A percentile compares a stretch with the other conserved stretches of the same genome.
phyloP scores from a whole-genome alignment of 2,329 filamentous ascomycete species.

The Stromatinia cepivora region DNA sequence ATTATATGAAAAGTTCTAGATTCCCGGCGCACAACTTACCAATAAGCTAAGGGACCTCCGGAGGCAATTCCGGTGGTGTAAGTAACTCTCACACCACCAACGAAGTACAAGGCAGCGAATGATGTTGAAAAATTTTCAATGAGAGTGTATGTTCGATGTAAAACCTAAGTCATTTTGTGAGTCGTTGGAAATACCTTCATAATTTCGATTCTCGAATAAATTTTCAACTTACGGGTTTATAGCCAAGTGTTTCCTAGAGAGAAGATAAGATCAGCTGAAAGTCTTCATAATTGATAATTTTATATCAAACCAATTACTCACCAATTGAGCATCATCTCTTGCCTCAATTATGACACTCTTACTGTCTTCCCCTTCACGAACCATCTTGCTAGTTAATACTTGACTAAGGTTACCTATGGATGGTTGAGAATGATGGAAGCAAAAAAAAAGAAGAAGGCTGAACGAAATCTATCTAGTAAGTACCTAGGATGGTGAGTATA shows the following conservation, averaged over 20 bases:
- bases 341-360: slow-evolving; percentile 20
- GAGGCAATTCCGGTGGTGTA: slow-evolving; percentile 63
- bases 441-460: neutral
- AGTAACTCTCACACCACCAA: slow-evolving; percentile 59
- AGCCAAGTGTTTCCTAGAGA: slow-evolving; percentile 50
- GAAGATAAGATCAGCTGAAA: slow-evolving; percentile 24
- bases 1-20: slow-evolving; percentile 14
- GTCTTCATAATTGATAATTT: neutral
- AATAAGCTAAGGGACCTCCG: slow-evolving; percentile 61
- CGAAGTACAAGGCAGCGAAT: slow-evolving; percentile 61
- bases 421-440: neutral
- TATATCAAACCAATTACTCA: neutral
- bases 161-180: slow-evolving; percentile 26
- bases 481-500: neutral
- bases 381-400: slow-evolving; percentile 9
- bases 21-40: slow-evolving; percentile 42
- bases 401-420: neutral
- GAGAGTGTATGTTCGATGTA: slow-evolving; percentile 57
- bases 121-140: slow-evolving; percentile 61
- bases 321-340: slow-evolving; percentile 24
- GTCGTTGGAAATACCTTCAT: neutral
- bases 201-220: slow-evolving; percentile 5
- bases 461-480: neutral
- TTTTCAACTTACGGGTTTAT: slow-evolving; percentile 50
- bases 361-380: slow-evolving; percentile 3